phyloP scores from a whole-genome alignment of 352 stramenopile species.

The Sclerospora graminicola region DNA sequence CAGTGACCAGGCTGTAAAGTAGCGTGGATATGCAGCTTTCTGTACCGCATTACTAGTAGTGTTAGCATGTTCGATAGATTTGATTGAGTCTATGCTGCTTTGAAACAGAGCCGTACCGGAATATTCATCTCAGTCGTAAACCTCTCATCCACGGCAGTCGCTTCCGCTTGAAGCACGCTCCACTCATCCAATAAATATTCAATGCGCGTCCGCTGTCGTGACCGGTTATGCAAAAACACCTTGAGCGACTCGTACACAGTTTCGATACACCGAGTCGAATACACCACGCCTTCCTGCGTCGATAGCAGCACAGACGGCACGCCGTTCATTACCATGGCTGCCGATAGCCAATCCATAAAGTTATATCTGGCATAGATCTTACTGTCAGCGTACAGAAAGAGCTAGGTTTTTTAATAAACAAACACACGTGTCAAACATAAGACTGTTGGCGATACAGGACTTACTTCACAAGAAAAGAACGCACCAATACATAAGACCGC shows the following conservation, averaged over 20 bases:
- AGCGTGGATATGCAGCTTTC: constrained; percentile 67
- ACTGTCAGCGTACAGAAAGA: constrained; percentile 78
- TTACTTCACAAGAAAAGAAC: constrained; percentile 1
- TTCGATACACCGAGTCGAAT: constrained; percentile 64
- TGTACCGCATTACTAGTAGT: constrained; percentile 8
- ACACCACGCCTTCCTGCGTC: constrained; percentile 75
- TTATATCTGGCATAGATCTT: constrained; percentile 79
- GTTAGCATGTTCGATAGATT: no score
- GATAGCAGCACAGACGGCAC: constrained; percentile 74
- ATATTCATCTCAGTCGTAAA: constrained; percentile 82
- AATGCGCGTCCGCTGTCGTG: constrained; percentile 66
- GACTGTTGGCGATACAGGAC: constrained; percentile 1
- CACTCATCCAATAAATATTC: constrained; percentile 79
- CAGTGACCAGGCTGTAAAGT: constrained; percentile 77
- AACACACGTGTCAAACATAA: constrained; percentile 1
- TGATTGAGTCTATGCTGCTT: no score
- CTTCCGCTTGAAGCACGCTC: constrained; percentile 62
- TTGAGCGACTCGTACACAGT: constrained; percentile 81
- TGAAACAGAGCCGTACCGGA: constrained; percentile 49
- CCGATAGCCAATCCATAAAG: constrained; percentile 79
- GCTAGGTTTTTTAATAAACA: constrained; percentile 19
- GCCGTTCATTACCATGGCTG: constrained; percentile 73
- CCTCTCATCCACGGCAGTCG: constrained; percentile 56
- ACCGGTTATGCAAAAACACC: constrained; percentile 70
- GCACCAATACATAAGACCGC: constrained; percentile 74